Percentiles rank a stretch among this genome's conserved stretches.
These are phyloP conservation scores for Paulownia fortunei DNA, from an alignment of 257 asterid species.

Conservation along the genomic window DNA sequence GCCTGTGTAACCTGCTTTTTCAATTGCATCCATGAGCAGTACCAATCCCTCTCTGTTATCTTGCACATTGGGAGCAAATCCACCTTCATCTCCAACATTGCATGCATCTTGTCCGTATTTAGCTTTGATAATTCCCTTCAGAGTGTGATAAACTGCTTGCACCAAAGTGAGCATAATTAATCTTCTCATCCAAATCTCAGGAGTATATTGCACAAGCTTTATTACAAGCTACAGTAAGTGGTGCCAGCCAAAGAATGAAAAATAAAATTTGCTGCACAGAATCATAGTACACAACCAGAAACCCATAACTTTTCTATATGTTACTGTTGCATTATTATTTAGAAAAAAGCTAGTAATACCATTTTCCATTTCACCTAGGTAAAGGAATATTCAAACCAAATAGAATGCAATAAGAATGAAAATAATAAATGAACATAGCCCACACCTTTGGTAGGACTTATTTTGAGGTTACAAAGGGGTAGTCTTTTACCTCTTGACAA, in stretches of 20 bases:
- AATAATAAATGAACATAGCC: no score
- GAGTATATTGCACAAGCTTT: not conserved
- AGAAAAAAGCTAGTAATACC: no score
- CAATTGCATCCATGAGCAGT: conserved; percentile 76
- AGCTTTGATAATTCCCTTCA: conserved; percentile 82
- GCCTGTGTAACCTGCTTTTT: conserved; percentile 76
- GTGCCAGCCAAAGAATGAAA: not conserved
- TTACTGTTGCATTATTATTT: no score
- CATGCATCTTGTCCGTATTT: conserved; percentile 91
- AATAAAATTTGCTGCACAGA: no score
- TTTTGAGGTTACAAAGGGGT: not conserved
- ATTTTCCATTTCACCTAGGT: no score
- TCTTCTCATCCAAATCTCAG: not conserved
- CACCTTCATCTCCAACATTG: conserved; percentile 90
- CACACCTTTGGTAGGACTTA: not conserved
- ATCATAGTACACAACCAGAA: not conserved
- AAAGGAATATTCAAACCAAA: no score
- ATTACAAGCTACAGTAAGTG: not conserved
- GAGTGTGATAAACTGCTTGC: conserved; percentile 64
- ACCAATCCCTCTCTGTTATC: conserved; percentile 82
- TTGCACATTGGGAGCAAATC: conserved; percentile 89
- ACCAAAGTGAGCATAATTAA: not conserved
- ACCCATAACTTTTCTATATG: not conserved
- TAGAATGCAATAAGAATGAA: no score
- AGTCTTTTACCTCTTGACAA: not conserved